Percentiles rank a stretch among this genome's conserved stretches.
These are phyloP conservation scores for Pecoramyces ruminantium DNA, from an alignment of 192 early-diverging fungal species.

Conservation along the genomic window DNA sequence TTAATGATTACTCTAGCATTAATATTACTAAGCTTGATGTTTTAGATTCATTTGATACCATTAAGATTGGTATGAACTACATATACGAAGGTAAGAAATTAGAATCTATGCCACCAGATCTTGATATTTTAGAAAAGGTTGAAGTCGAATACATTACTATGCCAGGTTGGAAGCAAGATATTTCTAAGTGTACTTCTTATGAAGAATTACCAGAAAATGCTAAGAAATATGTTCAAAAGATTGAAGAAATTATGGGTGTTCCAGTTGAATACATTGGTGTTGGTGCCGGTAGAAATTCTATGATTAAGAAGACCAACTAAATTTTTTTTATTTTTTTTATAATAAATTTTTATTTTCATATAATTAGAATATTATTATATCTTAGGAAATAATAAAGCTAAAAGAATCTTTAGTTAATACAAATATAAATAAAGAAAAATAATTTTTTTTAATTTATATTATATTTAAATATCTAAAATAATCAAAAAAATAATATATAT, in stretches of 20 bases:
- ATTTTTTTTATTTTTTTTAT: conserved; percentile 8
- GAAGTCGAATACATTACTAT: conserved; percentile 82
- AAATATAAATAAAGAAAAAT: too few species aligned
- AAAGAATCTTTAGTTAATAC: too few species aligned
- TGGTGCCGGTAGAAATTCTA: conserved; percentile 70
- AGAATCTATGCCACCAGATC: conserved; percentile 77
- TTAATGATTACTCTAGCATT: conserved; percentile 88
- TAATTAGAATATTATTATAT: neutral
- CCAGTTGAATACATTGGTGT: conserved; percentile 92
- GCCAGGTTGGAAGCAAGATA: conserved; percentile 84
- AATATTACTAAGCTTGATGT: conserved; percentile 97
- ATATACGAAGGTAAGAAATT: conserved; percentile 56
- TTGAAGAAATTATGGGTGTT: conserved; percentile 71
- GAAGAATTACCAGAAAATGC: conserved; percentile 76
- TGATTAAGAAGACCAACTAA: conserved; percentile 11
- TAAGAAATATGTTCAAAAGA: conserved; percentile 67
- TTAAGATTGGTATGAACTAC: conserved; percentile 89
- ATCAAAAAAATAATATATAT: too few species aligned
- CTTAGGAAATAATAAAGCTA: too few species aligned
- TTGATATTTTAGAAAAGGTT: conserved; percentile 52
- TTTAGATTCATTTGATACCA: conserved; percentile 64
- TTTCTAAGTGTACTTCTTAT: conserved; percentile 64
- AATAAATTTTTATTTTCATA: conserved; percentile 22
- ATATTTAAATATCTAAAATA: too few species aligned
- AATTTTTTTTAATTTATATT: too few species aligned